A percentile compares a stretch with the other conserved stretches of the same genome.
These are phyloP conservation scores for Prunus mira DNA, from an alignment of 306 rosid genomes.

Conservation along the genomic window DNA sequence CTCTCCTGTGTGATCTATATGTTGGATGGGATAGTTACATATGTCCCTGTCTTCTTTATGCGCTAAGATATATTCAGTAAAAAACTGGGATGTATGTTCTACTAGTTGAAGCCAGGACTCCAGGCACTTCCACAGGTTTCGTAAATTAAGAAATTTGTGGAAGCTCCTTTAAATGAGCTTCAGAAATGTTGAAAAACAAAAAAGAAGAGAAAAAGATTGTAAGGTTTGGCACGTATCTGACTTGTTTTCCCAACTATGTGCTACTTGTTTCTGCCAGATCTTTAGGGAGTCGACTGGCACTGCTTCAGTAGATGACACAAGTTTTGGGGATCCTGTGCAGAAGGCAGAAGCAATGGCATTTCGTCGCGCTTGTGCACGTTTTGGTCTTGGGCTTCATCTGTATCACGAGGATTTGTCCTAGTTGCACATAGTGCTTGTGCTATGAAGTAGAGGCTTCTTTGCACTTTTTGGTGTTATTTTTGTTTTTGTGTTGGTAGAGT, in stretches of 20 bases:
- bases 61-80: neutral
- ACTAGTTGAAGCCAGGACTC: neutral
- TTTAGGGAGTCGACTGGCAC: slow-evolving; percentile 79
- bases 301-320: slow-evolving; percentile 62
- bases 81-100: neutral
- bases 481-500: neutral
- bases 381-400: slow-evolving; percentile 85
- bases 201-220: neutral
- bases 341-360: slow-evolving; percentile 97
- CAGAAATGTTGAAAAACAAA: neutral
- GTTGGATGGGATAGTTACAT: neutral
- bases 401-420: slow-evolving; percentile 64
- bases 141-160: neutral
- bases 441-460: neutral
- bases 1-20: neutral
- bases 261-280: slow-evolving; percentile 40
- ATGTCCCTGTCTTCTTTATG: neutral
- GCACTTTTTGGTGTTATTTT: neutral
- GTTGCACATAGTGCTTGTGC: slow-evolving; percentile 11
- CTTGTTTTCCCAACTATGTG: neutral
- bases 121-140: neutral
- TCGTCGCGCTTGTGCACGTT: slow-evolving; percentile 90
- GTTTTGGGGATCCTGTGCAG: slow-evolving; percentile 83
- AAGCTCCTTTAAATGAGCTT: neutral
- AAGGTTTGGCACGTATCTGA: slow-evolving; percentile 1